Evolutionary conservation across 202 grass and related monocot species (phyloP).

Genomic region (Carex sylvatica): DNA sequence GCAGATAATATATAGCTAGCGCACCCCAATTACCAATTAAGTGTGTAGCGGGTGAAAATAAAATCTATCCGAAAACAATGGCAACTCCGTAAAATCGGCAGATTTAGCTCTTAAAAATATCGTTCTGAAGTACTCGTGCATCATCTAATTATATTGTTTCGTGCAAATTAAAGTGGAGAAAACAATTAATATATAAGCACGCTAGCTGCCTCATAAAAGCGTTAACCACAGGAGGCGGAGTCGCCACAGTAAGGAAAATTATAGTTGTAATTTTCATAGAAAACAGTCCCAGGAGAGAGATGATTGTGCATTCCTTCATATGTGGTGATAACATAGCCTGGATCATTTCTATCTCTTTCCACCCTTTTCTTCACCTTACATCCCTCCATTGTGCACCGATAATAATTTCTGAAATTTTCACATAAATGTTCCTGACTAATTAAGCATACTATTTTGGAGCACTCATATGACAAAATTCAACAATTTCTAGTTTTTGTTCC

Average conservation of each 20-base stretch:
- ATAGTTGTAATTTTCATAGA: conserved; percentile 20
- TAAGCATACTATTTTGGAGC: too few species aligned
- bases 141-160: neutral
- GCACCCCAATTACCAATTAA: too few species aligned
- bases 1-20: too few species aligned
- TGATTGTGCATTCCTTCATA: conserved; percentile 97
- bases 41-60: too few species aligned
- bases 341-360: conserved; percentile 67
- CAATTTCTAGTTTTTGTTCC: neutral
- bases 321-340: conserved; percentile 63
- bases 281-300: conserved; percentile 24
- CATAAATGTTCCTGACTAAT: too few species aligned
- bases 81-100: neutral
- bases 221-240: too few species aligned
- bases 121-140: too few species aligned
- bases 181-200: neutral
- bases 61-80: too few species aligned
- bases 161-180: neutral
- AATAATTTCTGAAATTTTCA: conserved; percentile 65
- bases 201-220: neutral
- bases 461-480: too few species aligned
- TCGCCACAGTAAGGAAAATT: too few species aligned
- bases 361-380: conserved; percentile 94
- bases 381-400: conserved; percentile 58
- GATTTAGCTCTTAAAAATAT: neutral